Percentiles rank a stretch among this genome's conserved stretches.
Conservation (phyloP, 23 red algal genomes). For the Cyanidioschyzon merolae region DNA sequence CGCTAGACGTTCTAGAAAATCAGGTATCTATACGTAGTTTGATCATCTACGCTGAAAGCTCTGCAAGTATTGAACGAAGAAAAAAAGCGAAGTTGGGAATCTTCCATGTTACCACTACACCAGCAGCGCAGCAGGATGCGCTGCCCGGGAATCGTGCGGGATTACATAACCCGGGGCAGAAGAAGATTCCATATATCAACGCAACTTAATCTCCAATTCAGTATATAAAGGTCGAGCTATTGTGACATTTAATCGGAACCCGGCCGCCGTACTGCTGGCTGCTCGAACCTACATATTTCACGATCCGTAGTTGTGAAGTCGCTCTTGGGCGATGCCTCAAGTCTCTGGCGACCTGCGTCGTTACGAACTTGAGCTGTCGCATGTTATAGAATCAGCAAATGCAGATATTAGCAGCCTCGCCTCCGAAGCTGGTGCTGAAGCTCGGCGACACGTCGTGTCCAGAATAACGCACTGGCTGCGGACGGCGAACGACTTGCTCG, state of each 20-base stretch:
- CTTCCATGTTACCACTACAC: constrained; percentile 22
- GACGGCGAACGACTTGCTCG: constrained; percentile 9
- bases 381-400: neutral
- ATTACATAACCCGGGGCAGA: constrained; percentile 5
- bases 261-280: no score
- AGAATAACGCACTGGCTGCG: neutral
- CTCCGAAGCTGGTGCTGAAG: neutral
- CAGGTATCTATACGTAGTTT: no score
- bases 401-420: neutral
- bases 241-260: no score
- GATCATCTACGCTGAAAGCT: no score
- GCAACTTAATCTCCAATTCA: no score
- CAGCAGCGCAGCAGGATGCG: neutral
- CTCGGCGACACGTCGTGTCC: neutral
- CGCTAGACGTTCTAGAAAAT: no score
- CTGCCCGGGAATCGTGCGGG: constrained; percentile 21
- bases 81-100: constrained; percentile 10
- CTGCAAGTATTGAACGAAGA: no score
- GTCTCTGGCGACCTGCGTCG: neutral
- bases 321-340: neutral
- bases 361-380: neutral
- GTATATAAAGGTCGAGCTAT: no score
- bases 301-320: neutral
- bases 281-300: neutral
- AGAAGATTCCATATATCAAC: constrained; percentile 11